These are phyloP conservation scores for Rhynchosporium graminicola DNA, from an alignment of 2,329 filamentous ascomycete genomes.

Conservation along the genomic window DNA sequence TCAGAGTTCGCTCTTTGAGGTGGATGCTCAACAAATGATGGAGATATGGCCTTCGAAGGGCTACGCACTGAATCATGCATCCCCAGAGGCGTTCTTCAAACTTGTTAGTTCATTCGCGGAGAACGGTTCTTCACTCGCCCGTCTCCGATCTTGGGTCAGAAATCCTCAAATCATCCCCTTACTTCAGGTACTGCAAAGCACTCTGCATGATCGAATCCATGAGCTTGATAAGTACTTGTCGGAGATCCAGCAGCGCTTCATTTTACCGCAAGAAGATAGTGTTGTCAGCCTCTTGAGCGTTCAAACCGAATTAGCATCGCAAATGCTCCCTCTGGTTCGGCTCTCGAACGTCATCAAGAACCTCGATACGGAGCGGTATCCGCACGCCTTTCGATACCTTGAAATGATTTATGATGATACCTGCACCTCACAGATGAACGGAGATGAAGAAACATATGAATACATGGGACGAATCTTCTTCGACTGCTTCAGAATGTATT, in stretches of 20 bases:
- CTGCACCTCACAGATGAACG: conserved; percentile 68
- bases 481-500: conserved; percentile 78
- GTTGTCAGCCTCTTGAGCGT: conserved; percentile 68
- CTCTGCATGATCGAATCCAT: conserved; percentile 47
- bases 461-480: conserved; percentile 73
- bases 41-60: conserved; percentile 35
- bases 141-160: conserved; percentile 51
- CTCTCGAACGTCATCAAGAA: conserved; percentile 64
- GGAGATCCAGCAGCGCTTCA: conserved; percentile 59
- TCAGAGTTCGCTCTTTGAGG: conserved; percentile 68
- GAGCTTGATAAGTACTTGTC: conserved; percentile 62
- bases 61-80: conserved; percentile 44
- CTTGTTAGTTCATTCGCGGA: conserved; percentile 48
- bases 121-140: conserved; percentile 50
- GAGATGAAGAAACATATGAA: conserved; percentile 60
- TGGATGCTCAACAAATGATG: conserved; percentile 43
- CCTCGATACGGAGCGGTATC: conserved; percentile 47
- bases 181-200: conserved; percentile 38
- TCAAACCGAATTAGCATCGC: conserved; percentile 55
- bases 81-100: conserved; percentile 38
- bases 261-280: conserved; percentile 53
- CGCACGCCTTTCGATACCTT: conserved; percentile 66
- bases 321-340: conserved; percentile 56
- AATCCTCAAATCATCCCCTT: conserved; percentile 37
- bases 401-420: conserved; percentile 75